These are phyloP conservation scores for Eucalyptus marginata DNA, from an alignment of 345 rosid species.

Conservation along the genomic window DNA sequence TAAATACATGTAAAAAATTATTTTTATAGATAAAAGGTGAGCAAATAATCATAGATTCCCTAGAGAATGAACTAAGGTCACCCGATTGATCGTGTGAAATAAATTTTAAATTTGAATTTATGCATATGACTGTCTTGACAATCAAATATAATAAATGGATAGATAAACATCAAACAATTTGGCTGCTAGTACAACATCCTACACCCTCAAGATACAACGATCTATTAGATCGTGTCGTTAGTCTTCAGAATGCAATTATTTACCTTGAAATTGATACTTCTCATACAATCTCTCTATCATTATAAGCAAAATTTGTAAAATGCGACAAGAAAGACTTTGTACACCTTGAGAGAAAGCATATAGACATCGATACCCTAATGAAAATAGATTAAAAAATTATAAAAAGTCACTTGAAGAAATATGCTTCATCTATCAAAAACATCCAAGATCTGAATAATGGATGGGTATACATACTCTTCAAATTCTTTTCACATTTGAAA, in stretches of 20 bases:
- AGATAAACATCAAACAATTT: background rate
- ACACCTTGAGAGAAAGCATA: background rate
- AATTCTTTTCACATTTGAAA: too few species aligned
- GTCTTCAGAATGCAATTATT: background rate
- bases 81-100: background rate
- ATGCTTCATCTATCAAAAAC: too few species aligned
- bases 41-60: background rate
- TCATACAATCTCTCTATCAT: background rate
- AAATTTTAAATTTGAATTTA: background rate
- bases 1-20: background rate
- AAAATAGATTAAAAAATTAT: too few species aligned
- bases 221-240: background rate
- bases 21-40: background rate
- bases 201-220: rapidly evolving
- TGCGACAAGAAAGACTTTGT: background rate
- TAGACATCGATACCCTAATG: background rate
- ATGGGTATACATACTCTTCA: too few species aligned
- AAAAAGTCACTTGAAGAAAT: too few species aligned
- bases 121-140: background rate
- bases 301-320: background rate
- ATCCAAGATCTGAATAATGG: too few species aligned
- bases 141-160: background rate
- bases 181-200: background rate
- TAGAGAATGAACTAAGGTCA: background rate
- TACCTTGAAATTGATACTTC: background rate